Evolutionary conservation across 805 yeast genomes (phyloP).

Genomic region (Candida dajiaensis): DNA sequence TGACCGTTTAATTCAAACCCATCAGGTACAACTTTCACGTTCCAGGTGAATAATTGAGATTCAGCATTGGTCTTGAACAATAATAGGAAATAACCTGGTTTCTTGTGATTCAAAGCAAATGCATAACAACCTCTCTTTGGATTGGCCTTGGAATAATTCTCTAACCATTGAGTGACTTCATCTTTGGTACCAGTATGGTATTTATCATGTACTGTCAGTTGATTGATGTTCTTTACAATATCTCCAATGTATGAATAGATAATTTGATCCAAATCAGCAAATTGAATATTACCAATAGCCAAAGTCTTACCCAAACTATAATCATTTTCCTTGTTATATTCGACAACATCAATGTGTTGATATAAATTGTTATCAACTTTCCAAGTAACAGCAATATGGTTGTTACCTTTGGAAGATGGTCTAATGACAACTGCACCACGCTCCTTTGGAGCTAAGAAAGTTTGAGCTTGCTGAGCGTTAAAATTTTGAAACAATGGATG

Average conservation of each 20-base stretch:
- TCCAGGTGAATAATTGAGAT: constrained; percentile 75
- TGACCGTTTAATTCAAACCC: constrained; percentile 79
- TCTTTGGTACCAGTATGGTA: constrained; percentile 74
- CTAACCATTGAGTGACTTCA: constrained; percentile 83
- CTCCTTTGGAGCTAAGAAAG: constrained; percentile 77
- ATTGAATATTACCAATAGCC: constrained; percentile 62
- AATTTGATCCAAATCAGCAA: constrained; percentile 89
- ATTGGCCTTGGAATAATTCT: constrained; percentile 84
- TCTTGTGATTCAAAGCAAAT: constrained; percentile 82
- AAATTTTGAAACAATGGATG: constrained; percentile 88
- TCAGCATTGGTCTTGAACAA: constrained; percentile 76
- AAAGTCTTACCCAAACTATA: constrained; percentile 50
- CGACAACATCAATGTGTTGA: constrained; percentile 87
- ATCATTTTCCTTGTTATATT: constrained; percentile 62
- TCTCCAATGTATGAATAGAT: constrained; percentile 83
- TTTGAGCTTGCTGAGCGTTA: constrained; percentile 86
- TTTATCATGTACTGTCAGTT: constrained; percentile 81
- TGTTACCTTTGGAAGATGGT: constrained; percentile 87
- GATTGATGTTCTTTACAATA: constrained; percentile 75
- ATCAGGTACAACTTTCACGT: constrained; percentile 81
- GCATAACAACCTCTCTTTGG: constrained; percentile 87
- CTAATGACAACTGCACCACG: constrained; percentile 92
- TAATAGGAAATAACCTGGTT: constrained; percentile 90
- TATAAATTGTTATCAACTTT: constrained; percentile 86
- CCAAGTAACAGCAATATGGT: constrained; percentile 92